Evolutionary conservation across 441 rosid species (phyloP), one percentile per base, ranked within the genome.

Genomic region (Populus tomentosa): DNA sequence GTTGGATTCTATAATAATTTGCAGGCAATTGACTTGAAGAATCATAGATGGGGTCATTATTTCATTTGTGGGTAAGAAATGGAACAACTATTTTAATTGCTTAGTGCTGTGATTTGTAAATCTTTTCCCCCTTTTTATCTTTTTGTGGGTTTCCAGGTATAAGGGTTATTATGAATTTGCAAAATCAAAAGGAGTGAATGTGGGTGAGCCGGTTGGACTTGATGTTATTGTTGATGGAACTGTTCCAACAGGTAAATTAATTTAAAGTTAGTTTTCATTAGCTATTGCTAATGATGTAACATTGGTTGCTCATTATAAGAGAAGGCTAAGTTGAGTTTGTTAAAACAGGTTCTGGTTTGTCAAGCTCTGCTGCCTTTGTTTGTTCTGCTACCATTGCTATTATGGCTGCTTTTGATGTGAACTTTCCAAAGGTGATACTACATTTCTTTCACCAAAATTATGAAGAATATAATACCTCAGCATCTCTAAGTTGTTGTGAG

Each of bases 291-390:
- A 77, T 61, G 64, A 61, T 9, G 26, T 61, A 23, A n/a, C 26
- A 2, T n/a, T n/a, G 26, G 24, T 10, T 21, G 64, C 64, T 61
- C 64, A 61, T 18, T 53, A 18, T 61, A 61, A 7, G 64, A 61
- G 10, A 18, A 67, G 68, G 11, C 24, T 75, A n/a, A 80, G 50
- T 40, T 38, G 2, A n/a, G 24, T 82, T 82, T 10, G 40, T 65
- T 69, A n/a, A 46, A 80, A 38, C 77, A 96, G 99, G 99, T 79
- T 96, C 99, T 70, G 98, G 99, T 16, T 85, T 96, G 61, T 96
- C 98, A 66, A 96, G 99, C 78, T 96, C 99, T 77, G 95, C 98
- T 26, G 98, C 98, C 63, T 96, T 96, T 85, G 99, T 96, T 72
- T 94, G 99, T 82, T 94, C 99, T 40, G 75, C 98, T 69, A 90